Conservation (phyloP, 2,329 filamentous ascomycete species). For the Ciborinia camelliae region DNA sequence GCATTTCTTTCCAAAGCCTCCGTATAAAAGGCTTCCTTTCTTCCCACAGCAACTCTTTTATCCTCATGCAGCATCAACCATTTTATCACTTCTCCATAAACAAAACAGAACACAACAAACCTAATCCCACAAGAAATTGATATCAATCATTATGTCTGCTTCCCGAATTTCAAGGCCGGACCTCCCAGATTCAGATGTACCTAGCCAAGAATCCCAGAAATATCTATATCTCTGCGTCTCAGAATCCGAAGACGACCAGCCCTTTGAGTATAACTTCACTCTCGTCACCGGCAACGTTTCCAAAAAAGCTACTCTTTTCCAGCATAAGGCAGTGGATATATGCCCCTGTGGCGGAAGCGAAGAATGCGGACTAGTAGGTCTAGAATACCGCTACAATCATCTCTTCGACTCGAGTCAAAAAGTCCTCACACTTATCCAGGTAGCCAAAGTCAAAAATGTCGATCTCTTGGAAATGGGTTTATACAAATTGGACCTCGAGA, state of each 20-base stretch:
- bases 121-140: background rate
- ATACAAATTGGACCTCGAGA: background rate
- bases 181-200: background rate
- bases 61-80: too few species aligned
- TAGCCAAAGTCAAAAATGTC: background rate
- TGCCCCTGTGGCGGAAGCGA: background rate
- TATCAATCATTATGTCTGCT: background rate
- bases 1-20: background rate
- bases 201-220: background rate
- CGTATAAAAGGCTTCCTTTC: background rate
- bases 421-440: background rate
- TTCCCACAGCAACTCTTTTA: background rate
- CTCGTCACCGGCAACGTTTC: background rate
- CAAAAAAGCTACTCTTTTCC: background rate
- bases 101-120: fast-evolving
- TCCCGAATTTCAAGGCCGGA: too few species aligned
- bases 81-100: background rate
- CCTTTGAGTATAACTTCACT: background rate
- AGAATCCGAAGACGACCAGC: background rate
- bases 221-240: background rate
- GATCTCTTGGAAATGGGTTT: background rate
- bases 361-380: background rate
- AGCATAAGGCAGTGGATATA: background rate
- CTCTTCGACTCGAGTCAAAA: background rate
- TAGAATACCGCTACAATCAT: background rate